A percentile compares a stretch with the other conserved stretches of the same genome.
Evolutionary conservation across 2,329 filamentous ascomycete species (phyloP).

Genomic region (Verticillium nonalfalfae): DNA sequence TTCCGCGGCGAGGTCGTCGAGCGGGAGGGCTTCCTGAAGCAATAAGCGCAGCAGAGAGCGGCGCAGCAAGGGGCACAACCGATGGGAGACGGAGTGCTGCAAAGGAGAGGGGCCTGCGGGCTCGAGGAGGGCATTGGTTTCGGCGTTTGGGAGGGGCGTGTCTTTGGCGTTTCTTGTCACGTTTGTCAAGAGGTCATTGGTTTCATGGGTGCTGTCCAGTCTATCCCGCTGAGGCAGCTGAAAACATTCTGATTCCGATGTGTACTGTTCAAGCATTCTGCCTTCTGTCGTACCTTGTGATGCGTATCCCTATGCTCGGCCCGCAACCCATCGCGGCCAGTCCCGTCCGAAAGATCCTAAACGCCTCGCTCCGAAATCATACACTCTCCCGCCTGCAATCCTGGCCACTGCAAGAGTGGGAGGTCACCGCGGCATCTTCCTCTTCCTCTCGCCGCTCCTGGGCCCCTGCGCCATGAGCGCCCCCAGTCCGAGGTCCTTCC

Average conservation of each 20-base stretch:
- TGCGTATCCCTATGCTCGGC: too few relatives aligned
- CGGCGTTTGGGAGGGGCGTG: not conserved
- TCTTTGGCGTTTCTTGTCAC: not conserved
- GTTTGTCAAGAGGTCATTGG: not conserved
- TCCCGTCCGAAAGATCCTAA: not conserved
- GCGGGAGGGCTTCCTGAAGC: conserved; percentile 69
- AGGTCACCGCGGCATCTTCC: conserved; percentile 10
- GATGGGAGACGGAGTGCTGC: not conserved
- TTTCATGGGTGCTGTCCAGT: not conserved
- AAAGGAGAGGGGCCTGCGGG: not conserved
- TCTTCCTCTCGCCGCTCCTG: conserved; percentile 11
- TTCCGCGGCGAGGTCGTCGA: conserved; percentile 90
- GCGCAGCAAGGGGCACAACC: too few relatives aligned
- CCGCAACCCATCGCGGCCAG: too few relatives aligned
- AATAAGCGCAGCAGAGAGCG: not conserved
- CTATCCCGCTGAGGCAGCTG: conserved; percentile 17
- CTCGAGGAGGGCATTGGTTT: not conserved
- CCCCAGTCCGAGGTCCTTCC: conserved; percentile 72
- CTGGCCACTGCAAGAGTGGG: conserved; percentile 2
- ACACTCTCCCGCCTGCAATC: not conserved
- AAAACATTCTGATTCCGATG: not conserved
- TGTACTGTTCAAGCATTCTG: not conserved
- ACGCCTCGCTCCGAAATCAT: not conserved
- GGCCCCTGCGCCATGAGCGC: conserved; percentile 63
- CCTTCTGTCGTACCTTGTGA: too few relatives aligned